These are phyloP conservation scores for Stenocarpella maydis DNA, from an alignment of 2,329 filamentous ascomycete genomes.

Conservation along the genomic window DNA sequence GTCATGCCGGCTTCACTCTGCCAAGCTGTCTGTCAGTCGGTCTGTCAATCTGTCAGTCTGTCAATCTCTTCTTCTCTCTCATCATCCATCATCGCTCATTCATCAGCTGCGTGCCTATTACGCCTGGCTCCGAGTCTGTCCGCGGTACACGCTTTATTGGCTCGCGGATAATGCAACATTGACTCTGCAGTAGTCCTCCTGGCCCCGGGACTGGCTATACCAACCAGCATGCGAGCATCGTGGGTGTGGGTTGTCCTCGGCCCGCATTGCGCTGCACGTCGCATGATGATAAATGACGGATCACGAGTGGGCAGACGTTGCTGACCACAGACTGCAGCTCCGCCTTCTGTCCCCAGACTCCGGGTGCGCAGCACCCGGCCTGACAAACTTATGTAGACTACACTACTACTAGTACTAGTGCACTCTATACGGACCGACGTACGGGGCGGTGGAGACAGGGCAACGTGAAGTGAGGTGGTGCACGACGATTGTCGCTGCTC, in stretches of 20 bases:
- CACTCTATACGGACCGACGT: no score
- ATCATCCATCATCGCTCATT: slow-evolving; percentile 1
- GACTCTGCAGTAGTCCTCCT: neutral
- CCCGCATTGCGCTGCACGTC: slow-evolving; percentile 4
- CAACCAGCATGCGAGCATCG: neutral
- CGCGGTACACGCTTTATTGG: neutral
- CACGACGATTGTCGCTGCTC: slow-evolving; percentile 9
- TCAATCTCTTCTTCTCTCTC: no score
- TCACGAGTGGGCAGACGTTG: slow-evolving; percentile 3
- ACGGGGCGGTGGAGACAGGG: neutral
- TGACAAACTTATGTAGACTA: no score
- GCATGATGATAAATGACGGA: slow-evolving; percentile 22
- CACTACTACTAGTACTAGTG: no score
- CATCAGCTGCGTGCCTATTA: slow-evolving; percentile 10
- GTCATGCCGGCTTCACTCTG: neutral
- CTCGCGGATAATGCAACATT: neutral
- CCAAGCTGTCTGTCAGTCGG: no score
- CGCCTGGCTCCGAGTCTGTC: slow-evolving; percentile 9
- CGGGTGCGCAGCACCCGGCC: slow-evolving; percentile 12
- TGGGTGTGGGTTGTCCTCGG: slow-evolving; percentile 8
- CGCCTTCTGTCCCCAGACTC: slow-evolving; percentile 3
- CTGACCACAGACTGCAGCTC: slow-evolving; percentile 11
- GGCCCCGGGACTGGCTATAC: neutral
- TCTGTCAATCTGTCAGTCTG: no score
- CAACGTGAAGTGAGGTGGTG: neutral